Evolutionary conservation across 2,329 filamentous ascomycete genomes (phyloP), one percentile per base, ranked within the genome.

Genomic region (Colletotrichum coccodes): DNA sequence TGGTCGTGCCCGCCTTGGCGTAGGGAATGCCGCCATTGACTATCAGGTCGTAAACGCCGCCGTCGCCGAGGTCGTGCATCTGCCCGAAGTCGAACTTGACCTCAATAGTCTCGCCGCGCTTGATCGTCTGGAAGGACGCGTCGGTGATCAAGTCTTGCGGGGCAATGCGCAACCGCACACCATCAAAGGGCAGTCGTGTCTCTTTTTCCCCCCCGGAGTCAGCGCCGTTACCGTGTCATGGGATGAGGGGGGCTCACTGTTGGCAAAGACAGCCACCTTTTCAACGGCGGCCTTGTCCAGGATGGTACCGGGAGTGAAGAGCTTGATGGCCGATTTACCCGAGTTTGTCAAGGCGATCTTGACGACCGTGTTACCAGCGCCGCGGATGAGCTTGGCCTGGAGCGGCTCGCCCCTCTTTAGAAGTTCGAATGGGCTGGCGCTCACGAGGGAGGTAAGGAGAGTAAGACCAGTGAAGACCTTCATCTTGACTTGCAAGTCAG

Each of bases 1-100:
- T 78, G 60, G 82, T 87, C 32, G 82, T 83, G 75, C 83, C 79
- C 40, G 77, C 77, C 32, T 81, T 81, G 26, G 88, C 85, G 64
- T 84, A 84, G 30, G 86, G 84, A 53, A 91, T 81, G 23, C 82
- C 80, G 11, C 90, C 89, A 9, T 78, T 77, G 4, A 87, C 83
- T 60, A 83, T 80, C 54, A 92, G 77, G 52, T 85, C 84, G 74
- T 87, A 88, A 46, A 79, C 75, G 58, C 88, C 88, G 36, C 83
- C 83, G 30, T 73, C 54, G 64, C 75, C 76, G 34, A 83, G 78
- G 66, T 86, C 83, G 75, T 88, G 85, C 14, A 85, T 79, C 75
- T 86, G 79, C 18, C 83, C 86, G 50, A 85, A 79, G 71, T 88
- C 84, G 62, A 88, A 85, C 47, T 79, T 82, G 42, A 83, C 75